Percentiles rank a stretch among this genome's conserved stretches.
phyloP scores from a whole-genome alignment of 2,329 filamentous ascomycete species.

The Clonostachys rhizophaga region DNA sequence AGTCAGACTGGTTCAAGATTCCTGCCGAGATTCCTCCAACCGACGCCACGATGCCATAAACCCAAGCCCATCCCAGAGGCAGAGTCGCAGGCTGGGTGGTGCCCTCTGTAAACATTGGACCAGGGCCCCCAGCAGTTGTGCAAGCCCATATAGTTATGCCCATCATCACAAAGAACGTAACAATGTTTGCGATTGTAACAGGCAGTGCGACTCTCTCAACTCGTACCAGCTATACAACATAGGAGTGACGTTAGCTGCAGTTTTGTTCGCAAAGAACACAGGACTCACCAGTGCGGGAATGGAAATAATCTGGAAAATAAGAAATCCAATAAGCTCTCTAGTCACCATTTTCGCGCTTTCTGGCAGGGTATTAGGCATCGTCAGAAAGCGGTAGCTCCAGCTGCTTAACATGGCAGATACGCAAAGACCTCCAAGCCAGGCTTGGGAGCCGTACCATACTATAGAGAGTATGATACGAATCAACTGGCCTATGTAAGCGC shows the following conservation, averaged over 20 bases:
- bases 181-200: slow-evolving; percentile 15
- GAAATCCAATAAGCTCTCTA: background rate
- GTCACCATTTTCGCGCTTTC: slow-evolving; percentile 22
- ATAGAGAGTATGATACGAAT: slow-evolving; percentile 24
- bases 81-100: slow-evolving; percentile 5
- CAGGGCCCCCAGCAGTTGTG: no score
- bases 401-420: slow-evolving; percentile 30
- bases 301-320: slow-evolving; percentile 3
- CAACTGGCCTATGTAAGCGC: slow-evolving; percentile 4
- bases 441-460: slow-evolving; percentile 10
- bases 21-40: slow-evolving; percentile 10
- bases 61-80: background rate
- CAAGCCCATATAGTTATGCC: no score
- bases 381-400: slow-evolving; percentile 15
- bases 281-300: no score
- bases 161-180: slow-evolving; percentile 7
- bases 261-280: no score
- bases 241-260: no score
- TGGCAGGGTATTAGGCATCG: slow-evolving; percentile 31
- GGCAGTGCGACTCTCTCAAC: slow-evolving; percentile 9
- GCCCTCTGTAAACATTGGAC: no score
- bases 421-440: slow-evolving; percentile 19
- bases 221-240: slow-evolving; percentile 10
- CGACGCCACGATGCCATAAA: slow-evolving; percentile 11
- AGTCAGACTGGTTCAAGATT: slow-evolving; percentile 11